phyloP scores from a whole-genome alignment of 2,329 filamentous ascomycete species.

The Colletotrichum costaricense region DNA sequence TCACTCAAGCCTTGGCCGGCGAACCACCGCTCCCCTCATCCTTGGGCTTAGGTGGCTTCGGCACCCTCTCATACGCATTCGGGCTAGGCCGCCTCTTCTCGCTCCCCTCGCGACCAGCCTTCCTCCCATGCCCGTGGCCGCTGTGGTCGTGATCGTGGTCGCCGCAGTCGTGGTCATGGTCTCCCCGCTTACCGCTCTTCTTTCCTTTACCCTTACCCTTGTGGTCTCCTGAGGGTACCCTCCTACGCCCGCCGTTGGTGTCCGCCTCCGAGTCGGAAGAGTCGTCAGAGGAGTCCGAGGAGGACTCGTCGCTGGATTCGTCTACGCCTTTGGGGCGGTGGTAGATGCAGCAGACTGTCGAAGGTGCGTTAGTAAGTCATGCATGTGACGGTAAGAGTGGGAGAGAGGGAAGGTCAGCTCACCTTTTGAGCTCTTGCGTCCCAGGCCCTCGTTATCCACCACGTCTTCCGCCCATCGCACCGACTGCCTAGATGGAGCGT shows the following conservation, averaged over 20 bases:
- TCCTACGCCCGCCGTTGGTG: conserved; percentile 41
- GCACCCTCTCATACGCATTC: conserved; percentile 84
- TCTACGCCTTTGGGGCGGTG: conserved; percentile 85
- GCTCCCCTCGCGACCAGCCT: conserved; percentile 45
- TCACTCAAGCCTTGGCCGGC: not conserved
- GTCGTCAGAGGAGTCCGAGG: conserved; percentile 65
- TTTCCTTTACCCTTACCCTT: conserved; percentile 51
- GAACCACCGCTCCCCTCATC: conserved; percentile 39
- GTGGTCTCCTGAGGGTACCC: conserved; percentile 44
- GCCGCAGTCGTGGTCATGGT: conserved; percentile 46
- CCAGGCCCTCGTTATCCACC: conserved; percentile 94
- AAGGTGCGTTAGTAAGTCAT: too few relatives aligned
- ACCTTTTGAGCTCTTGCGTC: conserved; percentile 96
- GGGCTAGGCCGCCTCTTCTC: conserved; percentile 70
- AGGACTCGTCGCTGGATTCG: conserved; percentile 81
- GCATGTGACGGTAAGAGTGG: too few relatives aligned
- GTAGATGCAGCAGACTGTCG: conserved; percentile 91
- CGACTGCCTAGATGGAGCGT: conserved; percentile 61
- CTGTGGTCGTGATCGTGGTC: conserved; percentile 50
- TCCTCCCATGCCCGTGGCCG: conserved; percentile 45
- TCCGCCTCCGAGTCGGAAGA: conserved; percentile 63
- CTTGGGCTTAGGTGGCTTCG: conserved; percentile 56
- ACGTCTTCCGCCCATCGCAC: conserved; percentile 96
- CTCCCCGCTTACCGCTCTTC: conserved; percentile 56
- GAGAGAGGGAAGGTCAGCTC: conserved; percentile 37